phyloP scores from a whole-genome alignment of 2,329 filamentous ascomycete genomes.

The Salinomyces thailandicus region DNA sequence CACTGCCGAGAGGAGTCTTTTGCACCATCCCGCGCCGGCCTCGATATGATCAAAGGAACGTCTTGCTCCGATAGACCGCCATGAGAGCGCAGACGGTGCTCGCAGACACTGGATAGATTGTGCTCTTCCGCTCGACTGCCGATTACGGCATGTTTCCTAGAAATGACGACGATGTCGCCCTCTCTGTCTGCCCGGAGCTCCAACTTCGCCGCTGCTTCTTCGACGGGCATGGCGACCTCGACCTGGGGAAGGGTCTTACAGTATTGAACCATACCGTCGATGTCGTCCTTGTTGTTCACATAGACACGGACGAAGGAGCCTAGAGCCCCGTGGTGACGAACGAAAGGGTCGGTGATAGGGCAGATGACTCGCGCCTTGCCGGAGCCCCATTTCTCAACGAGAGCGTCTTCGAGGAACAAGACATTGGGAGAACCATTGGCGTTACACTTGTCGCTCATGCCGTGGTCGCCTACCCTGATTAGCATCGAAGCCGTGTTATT shows the following conservation, averaged over 20 bases:
- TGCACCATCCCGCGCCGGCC: no score
- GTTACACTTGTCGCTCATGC: no score
- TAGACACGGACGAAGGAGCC: conserved; percentile 35
- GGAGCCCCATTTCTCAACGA: conserved; percentile 25
- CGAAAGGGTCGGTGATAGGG: conserved; percentile 36
- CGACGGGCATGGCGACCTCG: conserved; percentile 22
- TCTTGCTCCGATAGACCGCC: no score
- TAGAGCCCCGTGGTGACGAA: conserved; percentile 35
- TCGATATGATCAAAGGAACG: no score
- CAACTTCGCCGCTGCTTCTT: conserved; percentile 26
- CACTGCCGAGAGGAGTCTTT: no score
- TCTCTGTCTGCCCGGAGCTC: conserved; percentile 34
- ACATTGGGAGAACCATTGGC: no score
- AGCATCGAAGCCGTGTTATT: no score
- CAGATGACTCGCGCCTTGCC: conserved; percentile 32
- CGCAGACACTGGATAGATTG: conserved; percentile 25
- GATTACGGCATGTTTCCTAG: conserved; percentile 29
- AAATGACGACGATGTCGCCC: conserved; percentile 33
- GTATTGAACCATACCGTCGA: conserved; percentile 24
- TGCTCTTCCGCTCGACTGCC: conserved; percentile 28
- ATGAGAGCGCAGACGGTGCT: conserved; percentile 28
- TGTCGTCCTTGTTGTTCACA: conserved; percentile 11
- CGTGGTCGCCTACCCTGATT: no score
- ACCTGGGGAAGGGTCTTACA: conserved; percentile 25
- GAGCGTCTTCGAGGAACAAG: no score